These are phyloP conservation scores for Sparassis latifolia DNA, from an alignment of 1,284 basidiomycete species.

Conservation along the genomic window DNA sequence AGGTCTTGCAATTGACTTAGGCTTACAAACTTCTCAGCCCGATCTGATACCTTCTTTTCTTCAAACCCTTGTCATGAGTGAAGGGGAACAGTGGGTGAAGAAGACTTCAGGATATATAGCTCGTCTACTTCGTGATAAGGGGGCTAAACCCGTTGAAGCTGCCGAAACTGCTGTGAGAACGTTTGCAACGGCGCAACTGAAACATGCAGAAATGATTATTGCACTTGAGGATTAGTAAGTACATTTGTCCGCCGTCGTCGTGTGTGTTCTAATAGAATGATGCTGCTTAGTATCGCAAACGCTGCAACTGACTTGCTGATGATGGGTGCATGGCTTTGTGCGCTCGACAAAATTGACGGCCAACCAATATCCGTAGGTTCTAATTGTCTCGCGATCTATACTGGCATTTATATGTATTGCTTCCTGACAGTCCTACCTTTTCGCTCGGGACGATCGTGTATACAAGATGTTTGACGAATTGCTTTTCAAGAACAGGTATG, in stretches of 20 bases:
- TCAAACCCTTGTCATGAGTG: conserved; percentile 81
- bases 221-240: conserved; percentile 78
- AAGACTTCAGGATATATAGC: conserved; percentile 40
- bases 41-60: conserved; percentile 78
- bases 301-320: conserved; percentile 71
- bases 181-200: conserved; percentile 73
- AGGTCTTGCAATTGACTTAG: conserved; percentile 78
- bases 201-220: conserved; percentile 69
- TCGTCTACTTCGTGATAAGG: conserved; percentile 49
- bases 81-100: conserved; percentile 74
- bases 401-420: conserved; percentile 5
- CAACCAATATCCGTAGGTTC: conserved; percentile 55
- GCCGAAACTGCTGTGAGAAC: conserved; percentile 62
- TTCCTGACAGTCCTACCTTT: conserved; percentile 57
- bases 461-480: conserved; percentile 64
- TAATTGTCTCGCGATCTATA: not conserved
- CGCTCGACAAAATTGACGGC: conserved; percentile 42
- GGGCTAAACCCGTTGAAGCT: conserved; percentile 58
- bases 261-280: not conserved
- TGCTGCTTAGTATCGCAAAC: conserved; percentile 57
- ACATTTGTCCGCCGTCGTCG: not conserved
- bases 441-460: conserved; percentile 75
- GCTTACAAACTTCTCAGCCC: conserved; percentile 67
- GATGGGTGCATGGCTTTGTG: conserved; percentile 67
- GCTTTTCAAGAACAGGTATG: conserved; percentile 44